Evolutionary conservation across 805 yeast genomes (phyloP), one percentile per base, ranked within the genome.

Genomic region (Wickerhamia fluorescens): DNA sequence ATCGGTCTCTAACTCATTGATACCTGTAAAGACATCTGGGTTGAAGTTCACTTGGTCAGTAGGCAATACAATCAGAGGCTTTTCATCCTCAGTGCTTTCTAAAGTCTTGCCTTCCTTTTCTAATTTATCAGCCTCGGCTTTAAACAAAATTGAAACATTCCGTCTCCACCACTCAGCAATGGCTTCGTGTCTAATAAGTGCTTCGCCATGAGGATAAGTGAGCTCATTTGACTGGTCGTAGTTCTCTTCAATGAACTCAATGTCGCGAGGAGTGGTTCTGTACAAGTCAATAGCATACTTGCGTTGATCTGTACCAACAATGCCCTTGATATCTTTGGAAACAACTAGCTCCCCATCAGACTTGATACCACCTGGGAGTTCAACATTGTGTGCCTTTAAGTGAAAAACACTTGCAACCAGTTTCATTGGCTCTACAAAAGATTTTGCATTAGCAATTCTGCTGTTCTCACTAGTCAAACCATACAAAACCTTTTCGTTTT

Each of bases 121-220:
- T 33, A 61, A 61, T 30, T 57, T 60, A 33, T 72, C 75, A 24
- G 75, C 61, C 44, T 73, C 74, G 1, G 49, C 57, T 35, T 67
- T 67, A 37, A 76, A 51, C 26, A 64, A 62, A 13, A 60, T 63
- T 10, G 81, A 71, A 3, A 81, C 69, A 48, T 78, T 74, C 35
- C 74, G 56, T 47, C 72, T 73, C 79, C 92, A 85, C 96, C 95
- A 89, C 44, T 78, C 84, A 42, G 78, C 89, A 27, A 89, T 75
- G 11, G 95, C 92, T 58, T 89, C 97, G 40, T 76, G 77, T 59
- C 97, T 78, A 25, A 89, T 47, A 15, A 82, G 71, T 9, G 82
- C 67, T 56, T 86, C 84, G 39, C 74, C 72, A 49, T 86, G 96
- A 11, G 96, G 95, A 50, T 87, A 88, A 7, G 74, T 65, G n/a